Conservation (phyloP, 352 stramenopile genomes). For the Albugo laibachii region DNA sequence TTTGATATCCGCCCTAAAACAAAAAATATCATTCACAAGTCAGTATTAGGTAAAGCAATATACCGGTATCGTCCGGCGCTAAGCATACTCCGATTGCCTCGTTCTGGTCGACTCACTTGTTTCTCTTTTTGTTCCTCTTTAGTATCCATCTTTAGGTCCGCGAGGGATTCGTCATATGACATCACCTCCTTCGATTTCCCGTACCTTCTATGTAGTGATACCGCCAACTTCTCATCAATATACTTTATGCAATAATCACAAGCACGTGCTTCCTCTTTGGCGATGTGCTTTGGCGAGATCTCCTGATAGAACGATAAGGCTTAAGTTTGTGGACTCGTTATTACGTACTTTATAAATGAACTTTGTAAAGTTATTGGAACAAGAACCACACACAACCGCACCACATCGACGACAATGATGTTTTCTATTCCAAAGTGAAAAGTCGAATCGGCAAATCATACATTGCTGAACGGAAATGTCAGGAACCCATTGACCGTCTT, state of each 20-base stretch:
- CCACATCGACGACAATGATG: slow-evolving; percentile 80
- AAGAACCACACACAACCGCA: slow-evolving; percentile 56
- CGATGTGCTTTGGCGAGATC: slow-evolving; percentile 29
- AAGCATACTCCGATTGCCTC: slow-evolving; percentile 39
- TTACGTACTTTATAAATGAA: slow-evolving; percentile 63
- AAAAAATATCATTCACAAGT: not conserved
- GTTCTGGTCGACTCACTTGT: not conserved
- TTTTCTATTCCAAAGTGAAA: slow-evolving; percentile 70
- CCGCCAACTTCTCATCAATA: slow-evolving; percentile 66
- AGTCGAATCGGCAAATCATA: slow-evolving; percentile 71
- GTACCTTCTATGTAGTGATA: slow-evolving; percentile 56
- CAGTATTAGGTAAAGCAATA: not conserved
- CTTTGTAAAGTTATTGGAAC: slow-evolving; percentile 54
- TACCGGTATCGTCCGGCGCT: slow-evolving; percentile 72
- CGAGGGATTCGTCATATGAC: not conserved
- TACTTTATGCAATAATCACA: slow-evolving; percentile 69
- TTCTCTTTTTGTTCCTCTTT: not conserved
- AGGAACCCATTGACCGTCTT: slow-evolving; percentile 66
- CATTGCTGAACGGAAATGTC: slow-evolving; percentile 58
- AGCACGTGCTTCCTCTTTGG: slow-evolving; percentile 48
- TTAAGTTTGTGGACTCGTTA: not conserved
- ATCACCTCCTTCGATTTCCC: slow-evolving; percentile 11
- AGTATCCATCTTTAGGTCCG: not conserved
- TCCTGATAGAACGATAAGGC: slow-evolving; percentile 15
- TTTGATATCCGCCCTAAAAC: slow-evolving; percentile 63